Conservation (phyloP, 495 filamentous ascomycete genomes). For the Annulohypoxylon moriforme region DNA sequence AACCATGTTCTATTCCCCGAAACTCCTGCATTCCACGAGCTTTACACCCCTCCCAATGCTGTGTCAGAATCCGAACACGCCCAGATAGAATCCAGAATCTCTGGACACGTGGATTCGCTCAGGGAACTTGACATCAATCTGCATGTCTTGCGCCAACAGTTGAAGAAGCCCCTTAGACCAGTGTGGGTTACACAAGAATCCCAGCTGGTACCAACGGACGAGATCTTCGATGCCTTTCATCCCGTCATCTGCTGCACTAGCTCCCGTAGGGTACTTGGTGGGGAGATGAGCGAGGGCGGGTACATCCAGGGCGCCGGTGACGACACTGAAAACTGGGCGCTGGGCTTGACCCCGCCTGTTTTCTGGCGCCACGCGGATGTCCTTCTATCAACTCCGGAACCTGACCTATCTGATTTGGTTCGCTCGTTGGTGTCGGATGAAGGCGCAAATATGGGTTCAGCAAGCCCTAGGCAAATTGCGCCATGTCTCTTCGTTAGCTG, state of each 20-base stretch:
- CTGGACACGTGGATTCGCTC: conserved; percentile 73
- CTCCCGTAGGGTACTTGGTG: conserved; percentile 73
- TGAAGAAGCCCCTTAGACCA: conserved; percentile 70
- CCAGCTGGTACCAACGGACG: conserved; percentile 52
- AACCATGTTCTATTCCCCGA: conserved; percentile 83
- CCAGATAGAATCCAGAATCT: conserved; percentile 78
- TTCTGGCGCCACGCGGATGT: conserved; percentile 77
- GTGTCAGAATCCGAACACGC: conserved; percentile 79
- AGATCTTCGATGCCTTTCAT: conserved; percentile 65
- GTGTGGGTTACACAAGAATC: conserved; percentile 69
- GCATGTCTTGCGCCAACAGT: conserved; percentile 44
- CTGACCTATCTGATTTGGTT: conserved; percentile 74
- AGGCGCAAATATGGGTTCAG: conserved; percentile 16
- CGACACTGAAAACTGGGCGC: conserved; percentile 90
- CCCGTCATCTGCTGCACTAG: conserved; percentile 84
- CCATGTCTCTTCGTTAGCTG: conserved; percentile 49
- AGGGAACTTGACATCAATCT: conserved; percentile 53
- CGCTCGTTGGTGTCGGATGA: conserved; percentile 58
- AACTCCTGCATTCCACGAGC: conserved; percentile 55
- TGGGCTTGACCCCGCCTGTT: conserved; percentile 75
- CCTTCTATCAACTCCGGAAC: conserved; percentile 69
- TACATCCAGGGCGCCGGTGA: conserved; percentile 97
- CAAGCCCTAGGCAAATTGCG: conserved; percentile 53
- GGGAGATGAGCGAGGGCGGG: conserved; percentile 72
- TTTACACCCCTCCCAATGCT: conserved; percentile 73